Evolutionary conservation across 2,329 filamentous ascomycete species (phyloP), one percentile per base, ranked within the genome.

Genomic region (Ophiocordyceps polyrhachis-furcata): DNA sequence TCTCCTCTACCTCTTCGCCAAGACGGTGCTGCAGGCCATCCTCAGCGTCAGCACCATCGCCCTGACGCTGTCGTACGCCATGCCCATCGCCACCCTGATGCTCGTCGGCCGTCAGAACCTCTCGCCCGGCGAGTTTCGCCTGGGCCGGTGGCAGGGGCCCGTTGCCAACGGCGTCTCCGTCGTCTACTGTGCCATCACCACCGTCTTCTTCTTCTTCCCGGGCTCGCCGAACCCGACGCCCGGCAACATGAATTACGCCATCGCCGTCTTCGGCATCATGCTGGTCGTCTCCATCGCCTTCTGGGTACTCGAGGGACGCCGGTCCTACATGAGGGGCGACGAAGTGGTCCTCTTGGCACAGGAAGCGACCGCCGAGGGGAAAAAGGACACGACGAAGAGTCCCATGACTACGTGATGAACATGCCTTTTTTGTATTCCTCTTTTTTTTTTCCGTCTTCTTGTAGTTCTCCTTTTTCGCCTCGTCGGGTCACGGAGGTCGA

Each of bases 181-280:
- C 29, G 50, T 71, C 12, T 74, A 73, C 55, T 73, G 70, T 51
- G 55, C 55, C 43, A 54, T 73, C 44, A 73, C 69, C 1, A 70
- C 68, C 0, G 61, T 74, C 23, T 73, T 74, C 55, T 74, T 73
- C 62, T 69, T 74, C 52, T 74, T 74, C 50, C 70, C 70, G 0
- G 55, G 56, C 0, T 47, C 46, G 0, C 71, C 70, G 0, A 63
- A 64, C 46, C 70, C 71, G 0, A 49, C 62, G 0, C 53, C 59
- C 0, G 56, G 57, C n/a, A 68, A 74, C 47, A 74, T 74, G 71
- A 74, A 74, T 54, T 74, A 67, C 51, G 71, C 71, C 6, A 73
- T 74, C 50, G 71, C 66, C 1, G 70, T 74, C 1, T 74, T 74
- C 50, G 71, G 68, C 1, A 62, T 73, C 20, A 71, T 74, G 69